Evolutionary conservation across 2,329 filamentous ascomycete genomes (phyloP), one percentile per base, ranked within the genome.

Genomic region (Trichoderma breve): DNA sequence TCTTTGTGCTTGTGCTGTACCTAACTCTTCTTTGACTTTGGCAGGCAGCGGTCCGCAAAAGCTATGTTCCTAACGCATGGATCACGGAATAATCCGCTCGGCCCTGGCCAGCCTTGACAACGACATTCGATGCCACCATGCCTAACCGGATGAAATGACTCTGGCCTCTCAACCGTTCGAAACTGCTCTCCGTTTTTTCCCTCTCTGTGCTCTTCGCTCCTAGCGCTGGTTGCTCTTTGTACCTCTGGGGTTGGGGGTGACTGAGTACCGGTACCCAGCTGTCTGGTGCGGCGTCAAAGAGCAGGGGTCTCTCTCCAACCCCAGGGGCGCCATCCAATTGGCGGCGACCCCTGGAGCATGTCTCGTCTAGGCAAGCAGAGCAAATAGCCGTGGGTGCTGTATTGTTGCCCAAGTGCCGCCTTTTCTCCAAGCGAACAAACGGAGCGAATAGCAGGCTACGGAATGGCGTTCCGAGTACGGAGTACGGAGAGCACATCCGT

Each of bases 291-390:
- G 64, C 58, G 39, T 72, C 60, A 34, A 51, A 21, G 55, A 60
- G 39, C 63, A 72, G 70, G 62, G 70, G 63, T 62, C 70, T 58
- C 39, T 58, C 55, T 65, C 55, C 63, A 72, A 32, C 15, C 43
- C 57, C 70, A 72, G 64, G 70, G 61, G 64, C 64, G 55, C 63
- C 63, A 72, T 62, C 70, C 70, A 72, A 72, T 72, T 72, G 70
- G 70, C 70, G 64, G 70, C 34, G 53, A 53, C 60, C 58, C 47
- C 60, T 71, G 60, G 58, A 64, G 69, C 58, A 64, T 71, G 69
- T 71, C 70, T 72, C 64, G 63, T 72, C 70, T 72, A 58, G 70
- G 70, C 70, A 72, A 65, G 70, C 70, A 71, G 61, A 71, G 36
- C 47, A 30, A 71, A 51, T 39, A 58, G 51, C 36, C 28, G 36